Evolutionary conservation across 129 eudicot species (phyloP).

Genomic region (sunflower (Helianthus annuus)): HanXRQr2.0-SUNRISE NC_035442.2:145722953-145723452

Average conservation of each 20-base stretch:
- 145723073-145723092: slow-evolving; percentile 26
- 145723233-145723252: not conserved
- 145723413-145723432: slow-evolving; percentile 14
- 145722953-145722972: slow-evolving; percentile 2
- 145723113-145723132: slow-evolving; percentile 2
- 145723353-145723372: slow-evolving; percentile 13
- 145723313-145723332: slow-evolving; percentile 19
- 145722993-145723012: slow-evolving; percentile 30
- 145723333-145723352: slow-evolving; percentile 23
- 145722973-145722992: slow-evolving; percentile 43
- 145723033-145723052: not conserved
- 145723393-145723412: slow-evolving; percentile 2
- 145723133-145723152: slow-evolving; percentile 35
- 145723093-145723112: slow-evolving; percentile 17
- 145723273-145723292: not conserved
- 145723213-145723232: not conserved
- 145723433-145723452: slow-evolving; percentile 21
- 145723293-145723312: not conserved
- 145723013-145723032: not conserved
- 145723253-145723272: slow-evolving; percentile 21
- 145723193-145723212: slow-evolving; percentile 11
- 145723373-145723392: not conserved
- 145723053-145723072: not conserved
- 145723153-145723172: slow-evolving; percentile 21
- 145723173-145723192: slow-evolving; percentile 23